Conservation (phyloP, 2,329 filamentous ascomycete species). For the Clonostachys rosea region DNA sequence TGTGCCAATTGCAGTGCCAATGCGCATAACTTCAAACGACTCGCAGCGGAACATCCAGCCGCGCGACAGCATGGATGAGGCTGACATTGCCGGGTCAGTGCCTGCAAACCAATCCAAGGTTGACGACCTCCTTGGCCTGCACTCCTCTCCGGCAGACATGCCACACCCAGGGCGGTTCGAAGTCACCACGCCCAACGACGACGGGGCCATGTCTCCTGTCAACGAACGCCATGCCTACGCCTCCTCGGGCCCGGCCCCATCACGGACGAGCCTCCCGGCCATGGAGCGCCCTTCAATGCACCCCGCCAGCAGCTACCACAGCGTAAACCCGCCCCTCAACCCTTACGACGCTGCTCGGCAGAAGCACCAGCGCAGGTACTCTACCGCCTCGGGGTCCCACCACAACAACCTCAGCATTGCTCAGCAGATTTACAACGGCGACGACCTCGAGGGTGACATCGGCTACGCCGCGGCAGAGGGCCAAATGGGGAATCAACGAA, state of each 20-base stretch:
- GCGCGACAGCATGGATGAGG: slow-evolving; percentile 61
- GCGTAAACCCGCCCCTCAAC: slow-evolving; percentile 21
- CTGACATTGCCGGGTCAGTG: slow-evolving; percentile 67
- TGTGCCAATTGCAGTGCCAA: slow-evolving; percentile 87
- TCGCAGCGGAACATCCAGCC: slow-evolving; percentile 59
- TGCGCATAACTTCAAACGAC: slow-evolving; percentile 81
- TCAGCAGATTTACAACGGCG: slow-evolving; percentile 55
- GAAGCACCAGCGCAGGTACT: slow-evolving; percentile 47
- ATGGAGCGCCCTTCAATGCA: slow-evolving; percentile 4
- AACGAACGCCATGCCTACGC: not conserved
- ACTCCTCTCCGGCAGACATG: slow-evolving; percentile 57
- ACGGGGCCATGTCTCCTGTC: not conserved
- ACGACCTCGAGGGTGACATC: slow-evolving; percentile 85
- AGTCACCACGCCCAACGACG: slow-evolving; percentile 39
- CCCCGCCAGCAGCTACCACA: slow-evolving; percentile 29
- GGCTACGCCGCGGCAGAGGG: slow-evolving; percentile 93
- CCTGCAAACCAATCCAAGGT: slow-evolving; percentile 23
- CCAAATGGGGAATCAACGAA: slow-evolving; percentile 85
- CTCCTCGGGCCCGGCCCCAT: not conserved
- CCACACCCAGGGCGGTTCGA: slow-evolving; percentile 76
- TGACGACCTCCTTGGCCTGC: slow-evolving; percentile 68
- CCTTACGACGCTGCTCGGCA: slow-evolving; percentile 34
- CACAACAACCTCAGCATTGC: slow-evolving; percentile 46
- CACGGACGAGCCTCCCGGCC: not conserved
- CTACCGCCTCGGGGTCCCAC: slow-evolving; percentile 41